These are phyloP conservation scores for Cyberlindnera mississippiensis DNA, from an alignment of 805 yeast species.

Conservation along the genomic window DNA sequence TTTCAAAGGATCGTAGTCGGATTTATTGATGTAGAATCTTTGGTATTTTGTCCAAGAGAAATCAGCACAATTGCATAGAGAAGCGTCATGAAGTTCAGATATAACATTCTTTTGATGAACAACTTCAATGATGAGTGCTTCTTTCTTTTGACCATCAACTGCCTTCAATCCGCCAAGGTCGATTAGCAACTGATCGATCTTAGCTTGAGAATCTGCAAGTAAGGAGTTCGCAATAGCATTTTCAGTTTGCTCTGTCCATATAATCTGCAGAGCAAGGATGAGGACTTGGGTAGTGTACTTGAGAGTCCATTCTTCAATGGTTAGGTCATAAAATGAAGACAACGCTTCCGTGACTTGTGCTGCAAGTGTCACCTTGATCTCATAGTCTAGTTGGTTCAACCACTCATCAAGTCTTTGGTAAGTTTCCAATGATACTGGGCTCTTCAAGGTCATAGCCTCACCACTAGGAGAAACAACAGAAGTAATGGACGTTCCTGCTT, in stretches of 20 bases:
- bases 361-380: constrained; percentile 47
- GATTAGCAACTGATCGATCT: not conserved
- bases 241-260: constrained; percentile 48
- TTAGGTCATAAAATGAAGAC: constrained; percentile 11
- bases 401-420: constrained; percentile 52
- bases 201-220: not conserved
- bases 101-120: constrained; percentile 53
- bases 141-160: constrained; percentile 47
- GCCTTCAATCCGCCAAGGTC: constrained; percentile 23
- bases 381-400: constrained; percentile 55
- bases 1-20: constrained; percentile 26
- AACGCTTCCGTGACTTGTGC: constrained; percentile 31
- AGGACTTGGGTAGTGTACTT: constrained; percentile 53
- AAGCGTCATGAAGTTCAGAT: constrained; percentile 10
- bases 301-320: constrained; percentile 34
- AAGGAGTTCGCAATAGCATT: constrained; percentile 15
- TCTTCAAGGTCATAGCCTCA: constrained; percentile 45
- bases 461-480: constrained; percentile 63
- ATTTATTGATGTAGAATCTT: constrained; percentile 34
- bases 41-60: constrained; percentile 52
- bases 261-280: constrained; percentile 51
- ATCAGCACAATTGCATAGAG: constrained; percentile 11
- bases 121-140: constrained; percentile 61
- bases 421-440: constrained; percentile 41
- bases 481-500: constrained; percentile 31